Evolutionary conservation across 148 eudicot species (phyloP).

Genomic region (Tetragonia tetragonoides): DNA sequence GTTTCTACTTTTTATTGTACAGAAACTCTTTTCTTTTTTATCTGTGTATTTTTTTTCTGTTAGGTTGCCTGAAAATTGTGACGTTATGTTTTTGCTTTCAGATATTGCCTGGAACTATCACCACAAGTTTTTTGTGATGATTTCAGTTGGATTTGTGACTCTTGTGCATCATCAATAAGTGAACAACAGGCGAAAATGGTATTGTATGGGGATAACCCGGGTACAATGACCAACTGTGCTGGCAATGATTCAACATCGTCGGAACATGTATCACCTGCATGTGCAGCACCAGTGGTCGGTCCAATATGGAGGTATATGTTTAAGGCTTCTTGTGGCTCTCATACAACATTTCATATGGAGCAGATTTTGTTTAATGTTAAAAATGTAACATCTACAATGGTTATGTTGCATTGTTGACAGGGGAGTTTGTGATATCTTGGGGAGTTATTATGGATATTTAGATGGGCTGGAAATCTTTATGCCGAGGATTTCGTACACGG

Average conservation of each 20-base stretch:
- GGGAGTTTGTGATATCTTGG: slow-evolving; percentile 42
- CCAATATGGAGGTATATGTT: neutral
- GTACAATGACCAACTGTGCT: neutral
- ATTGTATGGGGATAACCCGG: neutral
- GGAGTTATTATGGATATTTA: slow-evolving; percentile 18
- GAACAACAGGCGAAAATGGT: neutral
- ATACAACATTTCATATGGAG: too few species aligned
- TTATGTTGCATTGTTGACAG: slow-evolving; percentile 28
- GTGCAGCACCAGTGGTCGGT: neutral
- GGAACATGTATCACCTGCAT: neutral
- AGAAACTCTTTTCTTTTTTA: neutral
- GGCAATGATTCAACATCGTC: neutral
- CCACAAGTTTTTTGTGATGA: neutral
- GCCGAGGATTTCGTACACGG: slow-evolving; percentile 49
- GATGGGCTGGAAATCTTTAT: slow-evolving; percentile 52
- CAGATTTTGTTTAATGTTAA: neutral
- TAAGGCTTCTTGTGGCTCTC: neutral
- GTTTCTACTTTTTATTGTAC: neutral
- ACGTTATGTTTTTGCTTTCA: neutral
- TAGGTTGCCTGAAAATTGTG: neutral
- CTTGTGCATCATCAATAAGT: neutral
- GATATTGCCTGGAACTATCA: neutral
- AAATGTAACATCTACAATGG: neutral
- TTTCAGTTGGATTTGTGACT: neutral
- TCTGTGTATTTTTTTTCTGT: too few species aligned